Conservation (phyloP, 768 basidiomycete genomes). For the Amanita inopinata region DNA sequence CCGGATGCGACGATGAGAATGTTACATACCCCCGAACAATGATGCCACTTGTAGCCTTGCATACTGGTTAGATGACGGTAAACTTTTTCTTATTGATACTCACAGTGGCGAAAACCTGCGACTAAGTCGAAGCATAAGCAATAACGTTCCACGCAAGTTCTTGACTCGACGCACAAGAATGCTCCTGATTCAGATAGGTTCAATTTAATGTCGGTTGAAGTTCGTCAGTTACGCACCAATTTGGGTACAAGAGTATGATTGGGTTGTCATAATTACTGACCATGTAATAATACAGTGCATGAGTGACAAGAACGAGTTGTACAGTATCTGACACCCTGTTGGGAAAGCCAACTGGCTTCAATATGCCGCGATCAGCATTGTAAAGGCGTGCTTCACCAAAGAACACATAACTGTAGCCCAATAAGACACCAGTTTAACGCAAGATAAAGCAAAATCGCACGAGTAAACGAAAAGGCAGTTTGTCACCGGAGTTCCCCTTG, state of each 20-base stretch:
- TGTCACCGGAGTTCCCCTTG: slow-evolving; percentile 22
- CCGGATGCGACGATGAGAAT: background rate
- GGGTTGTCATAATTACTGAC: slow-evolving; percentile 24
- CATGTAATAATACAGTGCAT: slow-evolving; percentile 26
- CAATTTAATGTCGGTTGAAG: background rate
- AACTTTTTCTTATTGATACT: slow-evolving; percentile 1
- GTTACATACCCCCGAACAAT: slow-evolving; percentile 22
- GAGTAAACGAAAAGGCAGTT: slow-evolving; percentile 18
- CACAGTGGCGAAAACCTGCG: slow-evolving; percentile 21
- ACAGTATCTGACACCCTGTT: slow-evolving; percentile 26
- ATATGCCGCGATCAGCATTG: background rate
- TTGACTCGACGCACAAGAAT: slow-evolving; percentile 15
- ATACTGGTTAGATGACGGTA: background rate
- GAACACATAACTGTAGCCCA: background rate
- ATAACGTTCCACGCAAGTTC: background rate
- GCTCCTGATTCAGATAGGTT: slow-evolving; percentile 15
- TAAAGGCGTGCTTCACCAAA: background rate
- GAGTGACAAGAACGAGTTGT: slow-evolving; percentile 24
- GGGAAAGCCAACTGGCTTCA: background rate
- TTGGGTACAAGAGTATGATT: slow-evolving; percentile 15
- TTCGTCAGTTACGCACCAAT: slow-evolving; percentile 17
- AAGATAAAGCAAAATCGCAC: slow-evolving; percentile 14
- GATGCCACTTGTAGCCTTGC: slow-evolving; percentile 21
- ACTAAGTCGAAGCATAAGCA: slow-evolving; percentile 10
- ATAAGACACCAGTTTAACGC: background rate